Conservation (phyloP, 305 asterid species). For the Rubia tinctorum region DNA sequence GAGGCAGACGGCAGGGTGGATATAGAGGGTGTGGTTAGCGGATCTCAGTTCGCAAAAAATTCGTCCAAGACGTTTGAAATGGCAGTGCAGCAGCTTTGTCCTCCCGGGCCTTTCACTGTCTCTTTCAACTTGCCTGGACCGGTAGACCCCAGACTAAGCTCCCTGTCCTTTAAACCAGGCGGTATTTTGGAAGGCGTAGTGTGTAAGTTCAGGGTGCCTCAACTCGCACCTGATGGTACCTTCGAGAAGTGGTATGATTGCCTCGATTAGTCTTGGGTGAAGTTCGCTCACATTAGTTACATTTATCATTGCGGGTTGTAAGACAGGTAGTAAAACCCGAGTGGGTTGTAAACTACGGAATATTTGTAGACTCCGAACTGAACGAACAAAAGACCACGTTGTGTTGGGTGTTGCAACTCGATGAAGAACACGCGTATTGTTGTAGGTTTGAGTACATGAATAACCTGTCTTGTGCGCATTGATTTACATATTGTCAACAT, state of each 20-base stretch:
- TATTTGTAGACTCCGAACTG: too few species aligned
- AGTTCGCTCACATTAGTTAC: not conserved
- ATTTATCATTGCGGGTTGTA: too few species aligned
- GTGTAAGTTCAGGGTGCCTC: conserved; percentile 30
- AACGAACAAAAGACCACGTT: too few species aligned
- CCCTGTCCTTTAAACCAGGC: conserved; percentile 29
- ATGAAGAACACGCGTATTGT: not conserved
- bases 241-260: conserved; percentile 33
- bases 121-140: conserved; percentile 49
- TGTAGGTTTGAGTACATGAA: not conserved
- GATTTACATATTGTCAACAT: not conserved
- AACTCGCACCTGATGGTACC: conserved; percentile 28
- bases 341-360: not conserved
- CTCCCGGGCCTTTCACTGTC: conserved; percentile 43
- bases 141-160: conserved; percentile 46
- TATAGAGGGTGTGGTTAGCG: conserved; percentile 36
- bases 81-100: conserved; percentile 38
- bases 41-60: conserved; percentile 24
- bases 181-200: conserved; percentile 41
- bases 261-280: conserved; percentile 14
- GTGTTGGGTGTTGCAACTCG: too few species aligned
- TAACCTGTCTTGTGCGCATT: not conserved
- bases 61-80: conserved; percentile 27
- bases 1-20: conserved; percentile 34
- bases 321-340: too few species aligned